phyloP scores from a whole-genome alignment of 225 moss, liverwort and hornwort species.

The Ulota crispa region DNA sequence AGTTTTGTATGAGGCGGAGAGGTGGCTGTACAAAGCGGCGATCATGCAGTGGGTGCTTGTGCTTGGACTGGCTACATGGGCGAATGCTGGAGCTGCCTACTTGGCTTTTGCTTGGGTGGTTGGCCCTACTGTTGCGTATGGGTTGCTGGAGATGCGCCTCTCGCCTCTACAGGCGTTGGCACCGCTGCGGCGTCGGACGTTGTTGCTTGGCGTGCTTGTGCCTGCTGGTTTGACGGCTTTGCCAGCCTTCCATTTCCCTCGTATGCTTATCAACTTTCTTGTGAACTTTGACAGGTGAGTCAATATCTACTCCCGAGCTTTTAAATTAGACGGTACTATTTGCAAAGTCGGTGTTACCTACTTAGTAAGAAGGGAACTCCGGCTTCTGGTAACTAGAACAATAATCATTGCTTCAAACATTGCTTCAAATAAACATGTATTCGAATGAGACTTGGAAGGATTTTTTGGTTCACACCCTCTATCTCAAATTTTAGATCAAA shows the following conservation, averaged over 20 bases:
- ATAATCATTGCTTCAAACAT: not conserved
- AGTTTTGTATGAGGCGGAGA: conserved; percentile 68
- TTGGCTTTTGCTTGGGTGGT: conserved; percentile 54
- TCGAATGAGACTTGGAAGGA: not conserved
- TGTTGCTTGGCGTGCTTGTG: conserved; percentile 67
- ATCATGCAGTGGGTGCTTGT: conserved; percentile 78
- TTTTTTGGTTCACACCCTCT: rapidly evolving
- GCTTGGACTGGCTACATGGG: conserved; percentile 78
- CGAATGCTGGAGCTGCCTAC: conserved; percentile 70
- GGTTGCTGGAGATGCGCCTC: conserved; percentile 71
- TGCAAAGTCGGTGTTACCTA: not conserved
- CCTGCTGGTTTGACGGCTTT: conserved; percentile 56
- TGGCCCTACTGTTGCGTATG: conserved; percentile 59
- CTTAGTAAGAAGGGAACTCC: not conserved
- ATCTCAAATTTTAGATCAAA: not conserved
- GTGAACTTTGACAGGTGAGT: conserved; percentile 82
- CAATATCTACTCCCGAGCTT: not conserved
- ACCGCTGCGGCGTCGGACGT: conserved; percentile 53
- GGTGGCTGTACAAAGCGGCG: conserved; percentile 89
- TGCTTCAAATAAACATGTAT: not conserved
- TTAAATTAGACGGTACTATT: not conserved
- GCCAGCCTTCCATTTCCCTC: conserved; percentile 58
- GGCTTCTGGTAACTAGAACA: not conserved
- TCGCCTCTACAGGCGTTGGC: conserved; percentile 61
- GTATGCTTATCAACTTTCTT: conserved; percentile 54